These are phyloP conservation scores for Lepidopterella palustris DNA, from an alignment of 495 filamentous ascomycete genomes.

Conservation along the genomic window DNA sequence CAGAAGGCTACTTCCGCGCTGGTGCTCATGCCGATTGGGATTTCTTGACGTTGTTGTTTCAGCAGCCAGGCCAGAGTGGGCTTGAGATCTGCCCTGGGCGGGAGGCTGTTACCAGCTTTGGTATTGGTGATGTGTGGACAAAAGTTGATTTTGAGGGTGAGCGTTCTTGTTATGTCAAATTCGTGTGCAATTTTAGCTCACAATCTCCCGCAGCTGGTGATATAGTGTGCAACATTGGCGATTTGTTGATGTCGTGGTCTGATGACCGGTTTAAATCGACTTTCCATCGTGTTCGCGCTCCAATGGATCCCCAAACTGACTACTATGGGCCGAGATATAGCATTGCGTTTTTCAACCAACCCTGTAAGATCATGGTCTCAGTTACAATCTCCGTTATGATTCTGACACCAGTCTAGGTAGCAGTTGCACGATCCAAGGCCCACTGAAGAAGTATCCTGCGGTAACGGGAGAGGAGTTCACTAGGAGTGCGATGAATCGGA, in stretches of 20 bases:
- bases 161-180: not conserved
- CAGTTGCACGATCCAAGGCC: conserved; percentile 47
- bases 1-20: conserved; percentile 52
- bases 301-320: conserved; percentile 43
- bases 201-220: conserved; percentile 39
- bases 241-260: conserved; percentile 63
- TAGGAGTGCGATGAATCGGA: conserved; percentile 51
- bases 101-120: conserved; percentile 55
- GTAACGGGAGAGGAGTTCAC: conserved; percentile 55
- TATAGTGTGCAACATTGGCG: conserved; percentile 63
- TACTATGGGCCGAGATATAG: conserved; percentile 55
- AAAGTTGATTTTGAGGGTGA: conserved; percentile 45
- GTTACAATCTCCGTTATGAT: not conserved
- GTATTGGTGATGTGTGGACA: conserved; percentile 56
- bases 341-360: conserved; percentile 63
- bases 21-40: conserved; percentile 62
- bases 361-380: conserved; percentile 39
- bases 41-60: conserved; percentile 60
- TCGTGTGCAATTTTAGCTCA: not conserved
- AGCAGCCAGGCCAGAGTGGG: conserved; percentile 54
- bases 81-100: conserved; percentile 62
- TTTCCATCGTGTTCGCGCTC: conserved; percentile 57
- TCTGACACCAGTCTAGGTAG: not conserved
- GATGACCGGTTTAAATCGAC: conserved; percentile 64
- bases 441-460: conserved; percentile 53